These are phyloP conservation scores for Begonia peltatifolia DNA, from an alignment of 306 rosid genomes.

Conservation along the genomic window DNA sequence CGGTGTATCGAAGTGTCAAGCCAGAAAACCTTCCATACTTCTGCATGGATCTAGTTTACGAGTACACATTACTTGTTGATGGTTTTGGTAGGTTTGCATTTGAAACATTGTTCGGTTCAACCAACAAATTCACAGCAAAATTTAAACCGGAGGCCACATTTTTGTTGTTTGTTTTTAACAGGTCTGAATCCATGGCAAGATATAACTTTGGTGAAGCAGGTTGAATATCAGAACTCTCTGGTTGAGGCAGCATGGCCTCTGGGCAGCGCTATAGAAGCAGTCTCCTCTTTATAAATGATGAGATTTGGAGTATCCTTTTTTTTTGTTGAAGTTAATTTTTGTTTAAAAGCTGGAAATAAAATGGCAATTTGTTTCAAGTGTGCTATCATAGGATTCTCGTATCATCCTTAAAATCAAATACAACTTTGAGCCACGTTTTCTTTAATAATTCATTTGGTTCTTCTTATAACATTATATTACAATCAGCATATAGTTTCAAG, in stretches of 20 bases:
- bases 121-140: neutral
- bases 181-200: conserved; percentile 85
- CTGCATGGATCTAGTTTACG: conserved; percentile 92
- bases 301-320: too few species aligned
- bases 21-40: conserved; percentile 60
- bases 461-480: too few species aligned
- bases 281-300: conserved; percentile 16
- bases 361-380: too few species aligned
- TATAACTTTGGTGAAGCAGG: conserved; percentile 79
- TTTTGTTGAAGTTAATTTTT: too few species aligned
- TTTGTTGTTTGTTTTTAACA: conserved; percentile 16
- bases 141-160: neutral
- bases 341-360: too few species aligned
- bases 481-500: too few species aligned
- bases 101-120: neutral
- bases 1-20: conserved; percentile 34
- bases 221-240: conserved; percentile 44
- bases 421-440: too few species aligned
- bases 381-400: too few species aligned
- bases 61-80: conserved; percentile 67
- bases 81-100: conserved; percentile 63
- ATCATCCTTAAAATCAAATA: too few species aligned
- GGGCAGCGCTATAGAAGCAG: conserved; percentile 93
- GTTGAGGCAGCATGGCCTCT: conserved; percentile 98
- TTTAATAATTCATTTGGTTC: too few species aligned